Percentiles rank a stretch among this genome's conserved stretches.
Conservation (phyloP, 2,329 filamentous ascomycete species). For the Ilyonectria robusta region DNA sequence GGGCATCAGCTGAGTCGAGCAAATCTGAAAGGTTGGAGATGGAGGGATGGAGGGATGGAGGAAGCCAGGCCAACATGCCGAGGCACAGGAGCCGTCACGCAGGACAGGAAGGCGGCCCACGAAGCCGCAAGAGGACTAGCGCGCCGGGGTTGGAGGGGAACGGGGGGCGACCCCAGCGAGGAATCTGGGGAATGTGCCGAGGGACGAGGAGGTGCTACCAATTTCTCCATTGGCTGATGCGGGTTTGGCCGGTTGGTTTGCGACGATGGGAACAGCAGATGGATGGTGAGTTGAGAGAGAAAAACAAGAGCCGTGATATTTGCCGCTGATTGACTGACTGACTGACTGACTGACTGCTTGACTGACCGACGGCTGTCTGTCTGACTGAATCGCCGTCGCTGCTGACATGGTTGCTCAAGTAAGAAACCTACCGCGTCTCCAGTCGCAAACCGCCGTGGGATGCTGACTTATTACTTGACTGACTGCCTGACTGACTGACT, state of each 20-base stretch:
- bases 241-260: neutral
- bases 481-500: neutral
- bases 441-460: neutral
- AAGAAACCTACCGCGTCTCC: neutral
- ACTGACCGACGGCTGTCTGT: too few species aligned
- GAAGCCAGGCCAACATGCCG: conserved; percentile 39
- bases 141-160: neutral
- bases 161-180: neutral
- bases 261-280: neutral
- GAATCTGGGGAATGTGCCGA: conserved; percentile 49
- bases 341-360: too few species aligned
- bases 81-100: conserved; percentile 38
- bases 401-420: neutral
- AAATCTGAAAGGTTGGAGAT: conserved; percentile 22
- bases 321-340: too few species aligned
- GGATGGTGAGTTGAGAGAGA: neutral
- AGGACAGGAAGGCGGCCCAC: conserved; percentile 27
- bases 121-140: conserved; percentile 35
- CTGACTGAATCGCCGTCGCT: too few species aligned
- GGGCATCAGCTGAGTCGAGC: conserved; percentile 39
- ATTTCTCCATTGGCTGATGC: conserved; percentile 15
- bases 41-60: conserved; percentile 32
- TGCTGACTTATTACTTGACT: neutral
- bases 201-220: conserved; percentile 36
- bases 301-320: neutral